Base-by-base conservation (phyloP, 805 yeast species). In the Metschnikowia amazonensis region DNA sequence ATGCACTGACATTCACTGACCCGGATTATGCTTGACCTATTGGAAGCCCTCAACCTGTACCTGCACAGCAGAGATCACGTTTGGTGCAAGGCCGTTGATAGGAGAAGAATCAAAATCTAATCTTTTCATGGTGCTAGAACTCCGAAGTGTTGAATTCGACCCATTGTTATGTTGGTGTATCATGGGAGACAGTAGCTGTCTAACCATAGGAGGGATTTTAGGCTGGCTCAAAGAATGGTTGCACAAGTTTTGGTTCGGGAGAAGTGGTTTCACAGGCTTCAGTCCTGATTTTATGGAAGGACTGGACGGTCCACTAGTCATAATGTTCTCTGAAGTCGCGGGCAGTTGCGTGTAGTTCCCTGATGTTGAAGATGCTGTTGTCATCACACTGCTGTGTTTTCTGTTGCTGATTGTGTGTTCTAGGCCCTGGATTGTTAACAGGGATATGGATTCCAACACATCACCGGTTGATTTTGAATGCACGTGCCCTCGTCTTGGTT, bases 11-110 rank as follows among this genome's bases (percentile, higher is more conserved):
- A 32, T 17, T 21, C 35, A 18, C 35, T 32, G 35, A 11, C n/a
- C 25, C 11, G 7, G 8, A n/a, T 6, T 21, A 36, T 16, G 29
- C 39, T 25, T 36, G 10, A 14, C 9, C 21, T 39, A 53, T n/a
- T 55, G 57, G 28, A 55, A 55, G 3, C 59, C 59, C 35, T 55
- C 59, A 2, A 55, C 59, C 20, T 51, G 59, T 17, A 70, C 76
- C 45, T 69, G 76, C 9, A 71, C 65, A 7, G 68, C 71, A 0
- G 75, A 67, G 9, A 71, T 61, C 5, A 70, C 65, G 44, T 60
- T 68, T 1, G 74, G 73, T 3, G 74, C 56, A 20, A 56, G 50
- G 9, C 57, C 53, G 31, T 53, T 59, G 17, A 56, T 52, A 5
- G 60, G 45, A n/a, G 62, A 37, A 9, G 62, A 42, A 24, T 64